Base-by-base conservation (phyloP, 345 rosid species). In the Lumnitzera littorea region DNA sequence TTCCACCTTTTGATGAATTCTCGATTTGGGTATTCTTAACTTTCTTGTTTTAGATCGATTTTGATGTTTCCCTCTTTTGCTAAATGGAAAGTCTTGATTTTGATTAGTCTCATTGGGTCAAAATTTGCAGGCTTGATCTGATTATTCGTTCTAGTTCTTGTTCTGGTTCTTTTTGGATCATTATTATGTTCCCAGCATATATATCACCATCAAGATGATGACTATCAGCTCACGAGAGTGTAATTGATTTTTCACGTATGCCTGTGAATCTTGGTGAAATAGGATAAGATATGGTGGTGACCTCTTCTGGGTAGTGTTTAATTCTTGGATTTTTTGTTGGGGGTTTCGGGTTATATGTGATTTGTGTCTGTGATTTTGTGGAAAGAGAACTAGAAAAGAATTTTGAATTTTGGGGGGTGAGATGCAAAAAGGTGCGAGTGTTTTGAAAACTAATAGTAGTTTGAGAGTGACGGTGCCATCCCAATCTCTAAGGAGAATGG, bases 401-500 rank as follows among this genome's bases (percentile, higher is more conserved):
- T 36, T 36, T 36, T 36, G 43, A 36, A 36, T 7, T 36, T 36
- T 36, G 43, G 10, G 43, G 53, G 56, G 69, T 25, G 62, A 64
- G 61, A 81, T 84, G 88, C 81, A 73, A 66, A 79, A 75, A 63
- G 70, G 68, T 65, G 78, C 81, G 48, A 80, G 72, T 57, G 59
- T 82, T 0, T 73, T 72, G 1, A 57, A 61, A 20, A 71, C 67
- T 51, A 74, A 60, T 41, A 75, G 27, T 31, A 57, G 67, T 24
- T 61, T 67, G 56, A 64, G 59, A 66, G 61, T 71, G 66, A 46
- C 84, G 13, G 74, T 71, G 63, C 81, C 82, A 48, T 83, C 74
- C 67, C 91, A 84, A 79, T 76, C 96, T 13, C 67, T 76, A 36
- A 79, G 83, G 69, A 84, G 96, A 50, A 74, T 94, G 80, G 89